phyloP scores from a whole-genome alignment of 495 filamentous ascomycete genomes.

The Podospora bellae-mahoneyi region DNA sequence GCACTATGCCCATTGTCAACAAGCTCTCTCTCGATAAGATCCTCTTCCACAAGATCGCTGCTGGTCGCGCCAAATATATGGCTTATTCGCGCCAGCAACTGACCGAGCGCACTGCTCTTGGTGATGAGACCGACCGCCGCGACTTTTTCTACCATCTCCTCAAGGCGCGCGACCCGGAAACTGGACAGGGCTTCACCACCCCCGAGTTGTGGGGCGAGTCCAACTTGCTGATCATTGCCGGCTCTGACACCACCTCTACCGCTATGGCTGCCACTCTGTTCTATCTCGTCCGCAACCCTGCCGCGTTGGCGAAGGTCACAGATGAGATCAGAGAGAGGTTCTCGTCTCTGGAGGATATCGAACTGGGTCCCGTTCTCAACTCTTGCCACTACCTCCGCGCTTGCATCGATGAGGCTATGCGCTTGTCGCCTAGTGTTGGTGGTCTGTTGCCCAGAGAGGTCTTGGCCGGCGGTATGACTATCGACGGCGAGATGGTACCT shows the following conservation, averaged over 20 bases:
- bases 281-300: constrained; percentile 60
- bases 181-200: constrained; percentile 60
- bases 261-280: constrained; percentile 63
- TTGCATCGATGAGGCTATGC: constrained; percentile 71
- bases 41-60: constrained; percentile 55
- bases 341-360: constrained; percentile 50
- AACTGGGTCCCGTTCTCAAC: constrained; percentile 48
- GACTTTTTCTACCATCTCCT: constrained; percentile 63
- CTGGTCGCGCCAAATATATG: constrained; percentile 52
- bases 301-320: constrained; percentile 46
- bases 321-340: constrained; percentile 52
- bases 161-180: constrained; percentile 57
- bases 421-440: constrained; percentile 63
- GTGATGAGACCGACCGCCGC: constrained; percentile 57
- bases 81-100: constrained; percentile 54
- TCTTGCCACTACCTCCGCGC: constrained; percentile 56
- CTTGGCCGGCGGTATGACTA: constrained; percentile 54
- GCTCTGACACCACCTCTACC: constrained; percentile 62
- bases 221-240: constrained; percentile 62
- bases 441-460: constrained; percentile 61
- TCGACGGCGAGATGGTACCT: constrained; percentile 55
- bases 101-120: constrained; percentile 52
- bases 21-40: constrained; percentile 55
- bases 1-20: constrained; percentile 54
- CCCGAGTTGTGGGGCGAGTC: constrained; percentile 70